Evolutionary conservation across 345 rosid genomes (phyloP).

Genomic region (Psidium guajava): DNA sequence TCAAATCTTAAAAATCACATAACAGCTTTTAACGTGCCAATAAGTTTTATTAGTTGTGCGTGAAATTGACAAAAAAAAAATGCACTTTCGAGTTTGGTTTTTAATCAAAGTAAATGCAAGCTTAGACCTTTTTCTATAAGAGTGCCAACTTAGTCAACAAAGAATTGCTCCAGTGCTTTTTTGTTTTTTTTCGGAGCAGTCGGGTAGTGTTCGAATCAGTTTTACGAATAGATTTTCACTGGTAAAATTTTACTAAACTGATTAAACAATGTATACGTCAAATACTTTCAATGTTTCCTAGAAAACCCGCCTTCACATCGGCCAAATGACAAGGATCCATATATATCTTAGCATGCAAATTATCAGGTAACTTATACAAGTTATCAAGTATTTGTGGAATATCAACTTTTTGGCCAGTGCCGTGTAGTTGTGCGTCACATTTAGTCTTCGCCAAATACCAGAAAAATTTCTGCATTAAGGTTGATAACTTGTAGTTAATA

Average conservation of each 20-base stretch:
- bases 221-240: background rate
- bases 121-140: background rate
- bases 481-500: background rate
- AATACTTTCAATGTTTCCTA: background rate
- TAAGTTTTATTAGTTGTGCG: no score
- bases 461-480: background rate
- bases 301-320: background rate
- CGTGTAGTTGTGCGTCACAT: background rate
- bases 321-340: no score
- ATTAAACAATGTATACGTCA: background rate
- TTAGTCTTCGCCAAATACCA: no score
- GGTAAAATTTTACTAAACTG: background rate
- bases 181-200: no score
- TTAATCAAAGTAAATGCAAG: background rate
- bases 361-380: background rate
- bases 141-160: background rate
- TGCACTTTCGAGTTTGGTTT: background rate
- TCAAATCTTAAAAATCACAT: background rate
- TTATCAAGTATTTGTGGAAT: background rate
- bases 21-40: background rate
- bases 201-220: no score
- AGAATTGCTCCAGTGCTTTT: no score
- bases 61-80: background rate
- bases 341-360: background rate
- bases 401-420: background rate